These are phyloP conservation scores for Trichoderma brevicompactum DNA, from an alignment of 2,329 filamentous ascomycete species.

Conservation along the genomic window DNA sequence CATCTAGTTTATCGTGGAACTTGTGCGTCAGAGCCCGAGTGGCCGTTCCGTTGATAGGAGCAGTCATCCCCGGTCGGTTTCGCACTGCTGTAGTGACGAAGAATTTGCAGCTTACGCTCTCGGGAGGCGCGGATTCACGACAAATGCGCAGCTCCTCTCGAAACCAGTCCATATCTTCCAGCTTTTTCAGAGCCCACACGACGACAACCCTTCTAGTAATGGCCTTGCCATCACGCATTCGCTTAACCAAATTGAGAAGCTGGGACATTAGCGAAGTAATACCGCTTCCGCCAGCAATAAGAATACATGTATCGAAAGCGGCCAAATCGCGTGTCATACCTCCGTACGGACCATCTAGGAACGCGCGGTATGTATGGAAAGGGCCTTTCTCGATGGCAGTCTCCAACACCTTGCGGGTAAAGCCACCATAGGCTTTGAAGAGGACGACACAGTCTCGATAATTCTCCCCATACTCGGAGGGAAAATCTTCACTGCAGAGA, in stretches of 20 bases:
- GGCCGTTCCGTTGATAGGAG: constrained; percentile 43
- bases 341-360: constrained; percentile 92
- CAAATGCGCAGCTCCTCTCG: constrained; percentile 92
- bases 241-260: constrained; percentile 89
- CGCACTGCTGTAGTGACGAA: constrained; percentile 77
- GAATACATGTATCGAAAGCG: constrained; percentile 89
- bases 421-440: constrained; percentile 89
- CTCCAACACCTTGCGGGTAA: constrained; percentile 83
- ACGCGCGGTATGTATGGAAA: constrained; percentile 89
- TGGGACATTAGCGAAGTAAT: constrained; percentile 94
- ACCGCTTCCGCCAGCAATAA: constrained; percentile 92
- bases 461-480: constrained; percentile 84
- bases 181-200: constrained; percentile 89
- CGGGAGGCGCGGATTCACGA: constrained; percentile 83
- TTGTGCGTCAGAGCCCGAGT: constrained; percentile 69
- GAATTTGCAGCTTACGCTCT: constrained; percentile 91
- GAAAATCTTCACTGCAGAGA: constrained; percentile 89
- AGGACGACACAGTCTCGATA: constrained; percentile 90
- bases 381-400: constrained; percentile 84
- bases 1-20: constrained; percentile 85
- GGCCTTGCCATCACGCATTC: constrained; percentile 92
- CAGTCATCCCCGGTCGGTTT: constrained; percentile 49
- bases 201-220: constrained; percentile 89
- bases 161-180: constrained; percentile 98
- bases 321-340: constrained; percentile 89